Percentiles rank a stretch among this genome's conserved stretches.
phyloP scores from a whole-genome alignment of 2,329 filamentous ascomycete genomes.

The Bipolaris gigantea region DNA sequence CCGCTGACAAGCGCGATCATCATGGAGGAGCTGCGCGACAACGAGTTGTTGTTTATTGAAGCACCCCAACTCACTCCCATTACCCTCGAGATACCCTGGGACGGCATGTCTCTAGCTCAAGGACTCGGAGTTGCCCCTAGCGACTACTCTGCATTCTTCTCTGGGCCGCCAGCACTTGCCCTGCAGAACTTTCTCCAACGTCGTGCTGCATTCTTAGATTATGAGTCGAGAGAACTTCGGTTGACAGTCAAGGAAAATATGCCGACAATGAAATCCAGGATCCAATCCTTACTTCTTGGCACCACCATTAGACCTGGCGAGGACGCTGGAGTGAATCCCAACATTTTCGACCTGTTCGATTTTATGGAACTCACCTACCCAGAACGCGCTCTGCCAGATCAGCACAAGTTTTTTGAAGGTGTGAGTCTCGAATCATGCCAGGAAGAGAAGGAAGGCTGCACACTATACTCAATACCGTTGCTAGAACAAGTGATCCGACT shows the following conservation, averaged over 20 bases:
- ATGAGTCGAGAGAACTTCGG: conserved; percentile 82
- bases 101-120: conserved; percentile 63
- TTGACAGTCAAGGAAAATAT: conserved; percentile 70
- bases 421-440: conserved; percentile 68
- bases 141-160: conserved; percentile 63
- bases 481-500: conserved; percentile 74
- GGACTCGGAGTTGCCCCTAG: conserved; percentile 27
- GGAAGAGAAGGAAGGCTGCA: conserved; percentile 59
- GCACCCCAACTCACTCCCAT: conserved; percentile 74
- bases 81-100: conserved; percentile 70
- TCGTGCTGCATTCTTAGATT: conserved; percentile 78
- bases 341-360: conserved; percentile 90
- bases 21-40: conserved; percentile 76
- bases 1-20: conserved; percentile 74
- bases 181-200: conserved; percentile 77
- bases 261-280: conserved; percentile 54
- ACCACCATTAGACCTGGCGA: conserved; percentile 68
- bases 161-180: conserved; percentile 66
- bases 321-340: conserved; percentile 67
- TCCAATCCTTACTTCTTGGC: conserved; percentile 71
- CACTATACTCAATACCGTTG: conserved; percentile 69
- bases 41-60: conserved; percentile 78
- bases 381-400: conserved; percentile 52
- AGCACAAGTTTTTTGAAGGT: conserved; percentile 63
- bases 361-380: conserved; percentile 71